Conservation (phyloP, 2,329 filamentous ascomycete genomes). For the Magnaporthiopsis poae region DNA sequence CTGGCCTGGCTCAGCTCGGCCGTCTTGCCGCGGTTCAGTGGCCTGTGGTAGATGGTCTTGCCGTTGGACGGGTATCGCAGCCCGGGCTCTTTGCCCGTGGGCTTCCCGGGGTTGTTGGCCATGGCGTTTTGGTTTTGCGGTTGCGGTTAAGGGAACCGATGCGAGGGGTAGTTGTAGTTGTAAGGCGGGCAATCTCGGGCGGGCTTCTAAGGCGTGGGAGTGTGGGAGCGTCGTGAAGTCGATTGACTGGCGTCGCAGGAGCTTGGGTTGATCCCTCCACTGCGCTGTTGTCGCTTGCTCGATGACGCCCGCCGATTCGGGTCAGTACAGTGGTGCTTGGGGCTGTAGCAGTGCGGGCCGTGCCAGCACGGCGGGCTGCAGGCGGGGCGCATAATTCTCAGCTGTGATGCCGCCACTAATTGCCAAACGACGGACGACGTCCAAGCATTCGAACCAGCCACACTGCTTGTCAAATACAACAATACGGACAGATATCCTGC, state of each 20-base stretch:
- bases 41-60: slow-evolving; percentile 96
- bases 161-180: background rate
- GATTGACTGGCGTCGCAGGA: background rate
- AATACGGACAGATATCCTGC: background rate
- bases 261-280: background rate
- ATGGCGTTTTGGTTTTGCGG: slow-evolving; percentile 24
- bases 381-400: background rate
- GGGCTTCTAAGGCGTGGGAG: background rate
- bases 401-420: no score
- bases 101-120: slow-evolving; percentile 40
- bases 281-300: background rate
- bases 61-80: slow-evolving; percentile 84
- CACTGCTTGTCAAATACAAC: background rate
- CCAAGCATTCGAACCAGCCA: background rate
- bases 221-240: background rate
- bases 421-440: no score
- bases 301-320: background rate
- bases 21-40: slow-evolving; percentile 79
- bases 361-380: background rate
- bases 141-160: background rate
- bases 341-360: background rate
- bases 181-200: background rate
- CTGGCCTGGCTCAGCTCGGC: slow-evolving; percentile 83
- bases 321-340: background rate
- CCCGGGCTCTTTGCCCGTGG: slow-evolving; percentile 42